Conservation (phyloP, 768 basidiomycete species). For the Multifurca ochricompacta region DNA sequence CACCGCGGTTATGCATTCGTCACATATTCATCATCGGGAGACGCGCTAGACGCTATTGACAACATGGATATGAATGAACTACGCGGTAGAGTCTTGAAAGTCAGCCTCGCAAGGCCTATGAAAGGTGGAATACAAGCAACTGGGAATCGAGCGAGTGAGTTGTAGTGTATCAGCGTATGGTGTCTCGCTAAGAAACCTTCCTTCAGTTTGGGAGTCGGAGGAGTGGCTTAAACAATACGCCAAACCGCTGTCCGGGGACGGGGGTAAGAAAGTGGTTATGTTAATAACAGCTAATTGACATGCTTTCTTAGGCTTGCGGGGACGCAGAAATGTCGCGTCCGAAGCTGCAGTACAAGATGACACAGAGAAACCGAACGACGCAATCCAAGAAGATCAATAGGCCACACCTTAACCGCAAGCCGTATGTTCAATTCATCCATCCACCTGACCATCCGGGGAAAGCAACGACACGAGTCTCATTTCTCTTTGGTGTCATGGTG, state of each 20-base stretch:
- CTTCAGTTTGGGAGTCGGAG: slow-evolving; percentile 91
- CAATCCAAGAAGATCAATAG: slow-evolving; percentile 55
- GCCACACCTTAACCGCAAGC: slow-evolving; percentile 22
- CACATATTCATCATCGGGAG: slow-evolving; percentile 68
- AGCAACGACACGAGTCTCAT: slow-evolving; percentile 8
- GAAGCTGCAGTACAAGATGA: slow-evolving; percentile 24
- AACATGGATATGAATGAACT: slow-evolving; percentile 97
- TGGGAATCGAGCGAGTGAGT: slow-evolving; percentile 71
- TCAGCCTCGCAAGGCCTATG: slow-evolving; percentile 78
- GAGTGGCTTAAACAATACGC: slow-evolving; percentile 84
- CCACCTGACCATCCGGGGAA: background rate
- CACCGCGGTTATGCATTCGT: slow-evolving; percentile 94
- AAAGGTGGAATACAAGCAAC: slow-evolving; percentile 54
- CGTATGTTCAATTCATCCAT: background rate
- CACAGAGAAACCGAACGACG: slow-evolving; percentile 26
- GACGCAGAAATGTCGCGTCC: slow-evolving; percentile 29
- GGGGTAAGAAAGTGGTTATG: slow-evolving; percentile 39
- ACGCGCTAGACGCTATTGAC: slow-evolving; percentile 95
- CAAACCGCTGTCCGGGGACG: slow-evolving; percentile 67
- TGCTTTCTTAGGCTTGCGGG: slow-evolving; percentile 38
- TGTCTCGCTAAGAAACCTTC: background rate
- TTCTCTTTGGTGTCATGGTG: slow-evolving; percentile 21
- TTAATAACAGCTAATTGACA: background rate
- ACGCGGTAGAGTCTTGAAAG: slow-evolving; percentile 67
- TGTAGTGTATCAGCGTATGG: slow-evolving; percentile 1